Evolutionary conservation across 768 basidiomycete genomes (phyloP).

Genomic region (Xerocomellus chrysenteron): DNA sequence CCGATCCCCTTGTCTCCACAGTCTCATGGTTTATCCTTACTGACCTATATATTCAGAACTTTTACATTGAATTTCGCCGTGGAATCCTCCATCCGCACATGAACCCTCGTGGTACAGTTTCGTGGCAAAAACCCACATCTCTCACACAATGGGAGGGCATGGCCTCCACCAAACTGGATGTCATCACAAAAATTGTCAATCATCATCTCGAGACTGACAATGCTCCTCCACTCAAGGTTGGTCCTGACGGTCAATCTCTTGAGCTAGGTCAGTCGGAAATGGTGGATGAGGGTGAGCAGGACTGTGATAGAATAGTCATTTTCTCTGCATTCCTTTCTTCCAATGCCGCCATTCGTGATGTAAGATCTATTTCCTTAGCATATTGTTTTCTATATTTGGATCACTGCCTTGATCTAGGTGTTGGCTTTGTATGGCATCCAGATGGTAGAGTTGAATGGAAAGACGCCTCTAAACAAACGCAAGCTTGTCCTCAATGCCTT

Average conservation of each 20-base stretch:
- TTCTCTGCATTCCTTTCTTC: not conserved
- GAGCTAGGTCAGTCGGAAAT: not conserved
- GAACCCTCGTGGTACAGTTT: not conserved
- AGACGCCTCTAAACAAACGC: not conserved
- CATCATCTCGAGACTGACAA: not conserved
- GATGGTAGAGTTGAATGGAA: not conserved
- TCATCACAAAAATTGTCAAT: not conserved
- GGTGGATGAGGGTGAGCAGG: not conserved
- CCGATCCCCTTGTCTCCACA: too few relatives aligned
- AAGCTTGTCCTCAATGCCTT: not conserved
- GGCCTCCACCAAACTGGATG: not conserved
- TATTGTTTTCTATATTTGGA: too few relatives aligned
- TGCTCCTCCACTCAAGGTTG: not conserved
- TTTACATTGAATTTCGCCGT: slow-evolving; percentile 1
- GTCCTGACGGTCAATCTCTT: not conserved
- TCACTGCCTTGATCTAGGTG: not conserved
- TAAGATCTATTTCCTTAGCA: not conserved
- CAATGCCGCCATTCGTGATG: not conserved
- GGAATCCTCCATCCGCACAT: not conserved
- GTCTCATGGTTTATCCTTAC: too few relatives aligned
- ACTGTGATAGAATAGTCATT: not conserved
- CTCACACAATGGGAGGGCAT: not conserved
- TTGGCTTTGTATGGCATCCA: not conserved
- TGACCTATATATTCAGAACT: not conserved
- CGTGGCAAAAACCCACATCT: not conserved